These are phyloP conservation scores for Alternaria panax DNA, from an alignment of 2,329 filamentous ascomycete genomes.

Conservation along the genomic window DNA sequence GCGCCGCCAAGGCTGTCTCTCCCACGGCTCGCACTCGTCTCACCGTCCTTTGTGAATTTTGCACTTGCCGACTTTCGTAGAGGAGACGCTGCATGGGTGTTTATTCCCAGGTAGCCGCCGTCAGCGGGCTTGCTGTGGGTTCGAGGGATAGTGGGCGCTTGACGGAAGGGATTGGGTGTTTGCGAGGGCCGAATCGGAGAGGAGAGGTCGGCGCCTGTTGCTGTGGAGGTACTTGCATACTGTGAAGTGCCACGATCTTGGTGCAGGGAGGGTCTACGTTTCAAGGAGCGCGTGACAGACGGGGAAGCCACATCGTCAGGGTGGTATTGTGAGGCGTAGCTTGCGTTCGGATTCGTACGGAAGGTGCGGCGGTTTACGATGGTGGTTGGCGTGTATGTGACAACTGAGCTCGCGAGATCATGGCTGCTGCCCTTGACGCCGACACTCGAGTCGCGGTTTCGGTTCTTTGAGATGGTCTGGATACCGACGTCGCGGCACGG, in stretches of 20 bases:
- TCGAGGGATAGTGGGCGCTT: constrained; percentile 60
- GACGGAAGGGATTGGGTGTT: constrained; percentile 58
- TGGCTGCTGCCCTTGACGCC: constrained; percentile 52
- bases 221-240: constrained; percentile 50
- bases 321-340: constrained; percentile 76
- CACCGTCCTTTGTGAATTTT: constrained; percentile 54
- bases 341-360: constrained; percentile 81
- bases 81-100: constrained; percentile 80
- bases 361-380: constrained; percentile 77
- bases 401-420: constrained; percentile 59
- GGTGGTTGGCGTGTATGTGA: constrained; percentile 68
- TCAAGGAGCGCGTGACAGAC: constrained; percentile 25
- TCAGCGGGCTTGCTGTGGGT: constrained; percentile 54
- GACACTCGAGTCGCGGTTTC: constrained; percentile 46
- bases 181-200: constrained; percentile 57
- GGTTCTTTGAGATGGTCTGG: constrained; percentile 65
- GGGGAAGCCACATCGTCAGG: constrained; percentile 61
- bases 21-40: constrained; percentile 19
- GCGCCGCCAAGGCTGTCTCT: constrained; percentile 31
- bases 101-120: constrained; percentile 82
- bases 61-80: constrained; percentile 77
- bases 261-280: constrained; percentile 38
- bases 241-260: constrained; percentile 35
- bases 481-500: constrained; percentile 80
- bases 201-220: constrained; percentile 49